Evolutionary conservation across 306 rosid genomes (phyloP).

Genomic region (Comarum palustre): DNA sequence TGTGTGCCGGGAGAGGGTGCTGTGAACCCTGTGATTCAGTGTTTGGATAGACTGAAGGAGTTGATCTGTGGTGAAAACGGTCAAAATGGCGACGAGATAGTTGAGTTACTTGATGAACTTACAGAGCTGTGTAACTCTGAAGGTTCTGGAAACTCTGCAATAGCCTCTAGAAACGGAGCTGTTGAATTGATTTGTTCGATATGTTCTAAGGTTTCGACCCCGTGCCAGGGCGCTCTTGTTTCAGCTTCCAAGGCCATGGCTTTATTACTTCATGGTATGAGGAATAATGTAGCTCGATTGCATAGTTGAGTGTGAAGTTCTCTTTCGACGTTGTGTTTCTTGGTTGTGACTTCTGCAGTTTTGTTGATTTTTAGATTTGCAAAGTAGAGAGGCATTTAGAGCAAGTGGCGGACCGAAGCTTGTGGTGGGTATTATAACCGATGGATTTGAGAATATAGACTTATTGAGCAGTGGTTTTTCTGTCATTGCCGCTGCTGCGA

Average conservation of each 20-base stretch:
- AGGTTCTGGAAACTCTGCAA: conserved; percentile 54
- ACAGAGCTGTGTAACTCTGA: conserved; percentile 37
- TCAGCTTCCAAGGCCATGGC: conserved; percentile 52
- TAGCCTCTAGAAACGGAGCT: conserved; percentile 69
- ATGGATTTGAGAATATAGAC: conserved; percentile 37
- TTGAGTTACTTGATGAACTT: conserved; percentile 38
- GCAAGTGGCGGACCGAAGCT: conserved; percentile 53
- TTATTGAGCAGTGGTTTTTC: conserved; percentile 60
- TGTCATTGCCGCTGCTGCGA: conserved; percentile 73
- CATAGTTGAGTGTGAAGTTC: neutral
- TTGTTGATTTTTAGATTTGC: conserved; percentile 59
- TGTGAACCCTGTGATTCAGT: conserved; percentile 57
- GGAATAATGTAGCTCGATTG: neutral
- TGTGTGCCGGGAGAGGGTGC: conserved; percentile 66
- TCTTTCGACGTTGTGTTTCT: neutral
- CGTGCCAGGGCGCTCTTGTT: conserved; percentile 27
- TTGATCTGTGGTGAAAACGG: conserved; percentile 25
- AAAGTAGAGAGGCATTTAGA: conserved; percentile 66
- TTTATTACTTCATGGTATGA: conserved; percentile 60
- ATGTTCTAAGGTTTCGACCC: conserved; percentile 43
- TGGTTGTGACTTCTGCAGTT: neutral
- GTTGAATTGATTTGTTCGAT: conserved; percentile 57
- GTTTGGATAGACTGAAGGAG: conserved; percentile 51
- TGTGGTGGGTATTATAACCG: conserved; percentile 46
- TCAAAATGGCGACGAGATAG: conserved; percentile 26